These are phyloP conservation scores for Termitomyces bulborhizus DNA, from an alignment of 768 basidiomycete genomes.

Conservation along the genomic window DNA sequence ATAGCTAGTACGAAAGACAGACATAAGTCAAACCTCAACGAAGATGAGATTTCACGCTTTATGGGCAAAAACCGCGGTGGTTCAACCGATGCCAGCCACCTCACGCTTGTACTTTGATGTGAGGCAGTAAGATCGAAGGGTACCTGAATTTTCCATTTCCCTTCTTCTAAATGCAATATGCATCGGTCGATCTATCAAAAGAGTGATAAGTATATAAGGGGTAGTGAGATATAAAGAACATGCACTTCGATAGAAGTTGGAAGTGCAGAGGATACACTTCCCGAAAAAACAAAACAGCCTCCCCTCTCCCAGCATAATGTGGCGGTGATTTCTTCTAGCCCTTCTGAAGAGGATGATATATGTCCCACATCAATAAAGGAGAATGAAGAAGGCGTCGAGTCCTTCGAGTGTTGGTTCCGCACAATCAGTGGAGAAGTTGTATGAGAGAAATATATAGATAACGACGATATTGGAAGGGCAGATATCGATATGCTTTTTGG, in stretches of 20 bases:
- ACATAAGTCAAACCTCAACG: conserved; percentile 36
- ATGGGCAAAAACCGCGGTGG: conserved; percentile 51
- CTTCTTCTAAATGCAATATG: conserved; percentile 47
- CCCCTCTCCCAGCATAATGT: conserved; percentile 56
- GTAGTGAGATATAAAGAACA: background rate
- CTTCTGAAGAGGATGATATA: conserved; percentile 18
- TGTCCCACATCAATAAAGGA: conserved; percentile 43
- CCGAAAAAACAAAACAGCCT: conserved; percentile 50
- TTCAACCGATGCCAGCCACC: conserved; percentile 55
- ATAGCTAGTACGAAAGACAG: background rate
- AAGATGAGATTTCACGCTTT: conserved; percentile 37
- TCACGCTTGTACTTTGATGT: conserved; percentile 27
- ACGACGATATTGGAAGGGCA: conserved; percentile 52
- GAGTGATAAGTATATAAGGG: conserved; percentile 1
- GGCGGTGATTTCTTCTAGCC: conserved; percentile 23
- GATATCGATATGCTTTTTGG: conserved; percentile 43
- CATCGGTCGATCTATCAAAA: conserved; percentile 40
- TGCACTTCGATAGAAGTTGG: conserved; percentile 53
- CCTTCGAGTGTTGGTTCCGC: conserved; percentile 28
- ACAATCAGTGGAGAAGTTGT: conserved; percentile 43
- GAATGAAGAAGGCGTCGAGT: conserved; percentile 19
- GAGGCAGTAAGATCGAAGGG: conserved; percentile 39
- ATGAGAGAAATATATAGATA: conserved; percentile 55
- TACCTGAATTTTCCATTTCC: conserved; percentile 63
- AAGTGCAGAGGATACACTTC: conserved; percentile 44